Evolutionary conservation across 495 filamentous ascomycete species (phyloP).

Genomic region (Massariosphaeria phaeospora): DNA sequence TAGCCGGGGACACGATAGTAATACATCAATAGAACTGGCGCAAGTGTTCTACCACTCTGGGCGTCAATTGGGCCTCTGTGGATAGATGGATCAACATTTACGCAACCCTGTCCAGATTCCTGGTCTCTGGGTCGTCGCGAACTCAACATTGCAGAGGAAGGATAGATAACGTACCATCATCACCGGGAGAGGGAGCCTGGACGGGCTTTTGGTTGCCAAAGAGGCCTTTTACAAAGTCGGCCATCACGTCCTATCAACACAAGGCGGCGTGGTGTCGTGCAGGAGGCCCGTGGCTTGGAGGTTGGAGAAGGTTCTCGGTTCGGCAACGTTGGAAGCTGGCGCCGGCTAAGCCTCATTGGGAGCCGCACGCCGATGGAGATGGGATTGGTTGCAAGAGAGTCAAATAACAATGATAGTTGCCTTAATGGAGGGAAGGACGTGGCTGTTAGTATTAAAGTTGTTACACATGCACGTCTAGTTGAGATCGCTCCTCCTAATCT

Average conservation of each 20-base stretch:
- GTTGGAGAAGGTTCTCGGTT: slow-evolving; percentile 3
- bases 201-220: slow-evolving; percentile 37
- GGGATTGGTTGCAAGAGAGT: no score
- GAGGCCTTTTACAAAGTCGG: slow-evolving; percentile 38
- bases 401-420: no score
- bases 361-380: no score
- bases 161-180: slow-evolving; percentile 27
- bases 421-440: no score
- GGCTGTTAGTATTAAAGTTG: no score
- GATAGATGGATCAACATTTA: no score
- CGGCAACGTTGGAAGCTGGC: background rate
- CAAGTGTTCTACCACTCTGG: no score
- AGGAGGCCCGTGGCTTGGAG: background rate
- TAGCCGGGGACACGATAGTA: background rate
- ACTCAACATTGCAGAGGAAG: background rate
- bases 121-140: background rate
- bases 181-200: slow-evolving; percentile 30
- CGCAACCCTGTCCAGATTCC: background rate
- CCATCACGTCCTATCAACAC: slow-evolving; percentile 29
- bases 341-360: no score
- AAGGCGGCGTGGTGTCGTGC: slow-evolving; percentile 12
- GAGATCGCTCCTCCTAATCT: background rate
- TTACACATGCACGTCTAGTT: background rate
- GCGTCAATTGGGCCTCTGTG: no score
- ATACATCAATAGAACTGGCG: no score